Evolutionary conservation across 176 grass and related monocot genomes (phyloP), one percentile per base, ranked within the genome.

Genomic region (Hsuehochloa calcarea): DNA sequence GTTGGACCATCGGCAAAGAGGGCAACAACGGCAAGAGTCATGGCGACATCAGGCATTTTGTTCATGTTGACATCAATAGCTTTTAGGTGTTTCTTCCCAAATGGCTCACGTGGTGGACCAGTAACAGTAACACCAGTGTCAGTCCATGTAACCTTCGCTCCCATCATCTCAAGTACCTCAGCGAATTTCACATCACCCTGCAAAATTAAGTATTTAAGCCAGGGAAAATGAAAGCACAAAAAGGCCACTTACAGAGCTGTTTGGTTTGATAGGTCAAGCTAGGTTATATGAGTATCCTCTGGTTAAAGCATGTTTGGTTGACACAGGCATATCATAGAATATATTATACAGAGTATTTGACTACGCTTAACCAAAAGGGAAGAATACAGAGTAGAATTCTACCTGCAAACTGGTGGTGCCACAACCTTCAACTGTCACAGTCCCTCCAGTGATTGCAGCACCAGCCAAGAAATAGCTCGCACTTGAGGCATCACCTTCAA

Each of bases 181-280:
- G 96, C 96, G 69, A 99, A 99, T 81, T 96, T 99, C 47, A 99
- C 96, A 91, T 99, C 96, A 71, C 96, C 96, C 96, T 99, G 77
- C 3, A 82, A 70, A 37, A 82, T 80, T 82, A 75, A 11, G 10
- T 38, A 79, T 44, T 0, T 50, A 85, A 51, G 19, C 80, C 9
- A 74, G 20, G 3, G 4, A 77, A 49, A 12, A 29, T 10, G 8
- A 51, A 0, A 76, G 2, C 50, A 61, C 27, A 76, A 10, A 4
- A 47, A 45, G 9, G 31, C 11, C 4, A 11, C 35, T 16, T 37
- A 37, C 9, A 73, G 22, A 35, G 80, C 19, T 23, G 5, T 34
- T 86, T 74, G 26, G 35, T 26, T 37, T 22, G 19, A 65, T n/a
- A 15, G 3, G 63, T 77, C 40, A 5, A 74, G 51, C 56, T 27